A percentile compares a stretch with the other conserved stretches of the same genome.
Evolutionary conservation across 106 monocot genomes (phyloP).

Genomic region (Allium sativum): DNA sequence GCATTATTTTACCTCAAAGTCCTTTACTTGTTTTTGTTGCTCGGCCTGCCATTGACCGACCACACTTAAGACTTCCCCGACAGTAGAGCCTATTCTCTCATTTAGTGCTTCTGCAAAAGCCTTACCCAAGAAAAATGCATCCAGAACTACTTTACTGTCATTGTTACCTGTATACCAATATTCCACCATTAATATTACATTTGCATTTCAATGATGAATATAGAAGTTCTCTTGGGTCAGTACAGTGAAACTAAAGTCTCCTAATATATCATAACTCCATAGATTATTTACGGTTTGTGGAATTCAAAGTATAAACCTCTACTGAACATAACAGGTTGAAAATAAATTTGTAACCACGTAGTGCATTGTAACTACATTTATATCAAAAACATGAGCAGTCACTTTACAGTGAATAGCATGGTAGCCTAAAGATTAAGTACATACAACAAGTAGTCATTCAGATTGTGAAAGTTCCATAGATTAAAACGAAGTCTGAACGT

Average conservation of each 20-base stretch:
- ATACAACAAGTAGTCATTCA: no score
- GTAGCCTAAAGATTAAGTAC: no score
- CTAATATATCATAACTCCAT: background rate
- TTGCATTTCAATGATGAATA: background rate
- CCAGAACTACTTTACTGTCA: constrained; percentile 77
- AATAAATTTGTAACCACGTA: no score
- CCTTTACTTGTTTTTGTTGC: constrained; percentile 82
- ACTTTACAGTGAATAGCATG: no score
- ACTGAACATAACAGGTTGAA: no score
- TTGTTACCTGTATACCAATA: constrained; percentile 38
- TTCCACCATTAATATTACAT: background rate
- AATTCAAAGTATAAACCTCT: background rate
- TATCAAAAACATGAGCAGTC: no score
- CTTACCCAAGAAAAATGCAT: constrained; percentile 97
- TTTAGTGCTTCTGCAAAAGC: constrained; percentile 91
- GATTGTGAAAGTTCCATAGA: no score
- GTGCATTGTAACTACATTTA: no score
- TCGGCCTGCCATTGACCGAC: constrained; percentile 93
- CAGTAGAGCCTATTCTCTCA: constrained; percentile 66
- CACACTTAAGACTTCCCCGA: constrained; percentile 78
- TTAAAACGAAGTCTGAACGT: no score
- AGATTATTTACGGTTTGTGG: background rate
- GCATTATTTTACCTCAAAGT: constrained; percentile 57
- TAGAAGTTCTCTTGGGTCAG: background rate
- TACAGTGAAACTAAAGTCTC: background rate